Base-by-base conservation (phyloP, 169 alveolate species). In the Plasmodium gallinaceum region DNA sequence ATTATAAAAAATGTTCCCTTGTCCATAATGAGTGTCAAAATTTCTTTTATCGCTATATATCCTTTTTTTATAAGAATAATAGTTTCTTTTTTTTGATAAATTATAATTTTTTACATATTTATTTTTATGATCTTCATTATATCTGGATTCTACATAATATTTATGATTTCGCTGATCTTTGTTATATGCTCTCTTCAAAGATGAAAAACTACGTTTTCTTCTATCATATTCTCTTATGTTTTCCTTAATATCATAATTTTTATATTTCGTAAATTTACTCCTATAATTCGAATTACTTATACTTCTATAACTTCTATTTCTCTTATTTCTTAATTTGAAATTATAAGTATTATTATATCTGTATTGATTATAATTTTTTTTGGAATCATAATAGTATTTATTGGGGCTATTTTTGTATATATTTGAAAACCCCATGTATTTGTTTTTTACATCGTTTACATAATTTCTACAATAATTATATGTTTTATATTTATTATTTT, bases 21-120 rank as follows among this genome's bases (percentile, higher is more conserved):
- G 89, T 16, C 89, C 89, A 78, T 18, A 78, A 69, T 78, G 89
- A 14, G 89, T 78, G 5, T 78, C 89, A 57, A 58, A 78, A 52
- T 78, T 64, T 78, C 78, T 52, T 24, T 54, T 78, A 64, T 65
- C 89, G 64, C 48, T 51, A 51, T 65, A 78, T 54, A 78, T 51
- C 18, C 43, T 78, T 12, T 78, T 78, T 32, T 51, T 78, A 52
- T 78, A 78, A 7, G 89, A 78, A 78, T 78, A 78, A 69, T 78
- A 78, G 24, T 64, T 78, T 78, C 78, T 54, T 58, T 78, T 78
- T 66, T 45, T 78, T 42, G 62, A 64, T 7, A 51, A 14, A n/a
- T 78, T 65, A 51, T 48, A 78, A 48, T 57, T 69, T 45, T 78
- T 65, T 20, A 65, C 0, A 42, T 78, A 78, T 24, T 48, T 78